Evolutionary conservation across 1,284 basidiomycete genomes (phyloP).

Genomic region (Pseudozyma tsukubaensis): DNA sequence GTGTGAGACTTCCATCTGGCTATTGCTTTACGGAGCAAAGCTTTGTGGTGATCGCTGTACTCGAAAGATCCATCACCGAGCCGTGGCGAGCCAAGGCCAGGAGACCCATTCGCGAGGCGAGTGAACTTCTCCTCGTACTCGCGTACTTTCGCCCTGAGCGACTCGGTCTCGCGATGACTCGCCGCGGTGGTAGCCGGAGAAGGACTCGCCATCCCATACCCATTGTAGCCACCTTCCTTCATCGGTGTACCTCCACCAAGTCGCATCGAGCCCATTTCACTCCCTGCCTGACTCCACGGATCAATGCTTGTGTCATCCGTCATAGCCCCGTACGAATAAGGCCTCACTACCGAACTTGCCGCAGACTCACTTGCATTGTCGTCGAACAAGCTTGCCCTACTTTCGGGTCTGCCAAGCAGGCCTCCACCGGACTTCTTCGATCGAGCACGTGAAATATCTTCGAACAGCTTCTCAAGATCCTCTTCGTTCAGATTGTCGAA

Average conservation of each 20-base stretch:
- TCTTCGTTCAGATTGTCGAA: constrained; percentile 64
- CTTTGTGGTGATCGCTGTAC: constrained; percentile 44
- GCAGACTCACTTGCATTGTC: constrained; percentile 56
- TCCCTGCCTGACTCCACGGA: constrained; percentile 59
- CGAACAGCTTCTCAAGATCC: constrained; percentile 65
- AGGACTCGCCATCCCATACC: constrained; percentile 4
- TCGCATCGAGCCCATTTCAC: constrained; percentile 48
- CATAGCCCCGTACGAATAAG: constrained; percentile 59
- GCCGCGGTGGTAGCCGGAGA: constrained; percentile 23
- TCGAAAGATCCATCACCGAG: constrained; percentile 29
- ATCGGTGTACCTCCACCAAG: constrained; percentile 28
- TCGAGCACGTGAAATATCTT: constrained; percentile 60
- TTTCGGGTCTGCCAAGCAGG: constrained; percentile 49
- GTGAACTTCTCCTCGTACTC: constrained; percentile 61
- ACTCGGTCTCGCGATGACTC: constrained; percentile 45
- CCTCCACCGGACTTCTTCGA: constrained; percentile 61
- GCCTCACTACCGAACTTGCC: constrained; percentile 48
- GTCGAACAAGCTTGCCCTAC: constrained; percentile 60
- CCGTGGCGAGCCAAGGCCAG: too few species aligned
- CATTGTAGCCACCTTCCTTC: constrained; percentile 16
- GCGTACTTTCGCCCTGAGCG: constrained; percentile 55
- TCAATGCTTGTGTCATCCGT: constrained; percentile 64
- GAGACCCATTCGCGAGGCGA: constrained; percentile 36
- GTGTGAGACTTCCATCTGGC: constrained; percentile 80
- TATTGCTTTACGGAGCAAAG: constrained; percentile 75